A percentile compares a stretch with the other conserved stretches of the same genome.
These are phyloP conservation scores for Calonectria leucothoes DNA, from an alignment of 2,329 filamentous ascomycete species.

Conservation along the genomic window DNA sequence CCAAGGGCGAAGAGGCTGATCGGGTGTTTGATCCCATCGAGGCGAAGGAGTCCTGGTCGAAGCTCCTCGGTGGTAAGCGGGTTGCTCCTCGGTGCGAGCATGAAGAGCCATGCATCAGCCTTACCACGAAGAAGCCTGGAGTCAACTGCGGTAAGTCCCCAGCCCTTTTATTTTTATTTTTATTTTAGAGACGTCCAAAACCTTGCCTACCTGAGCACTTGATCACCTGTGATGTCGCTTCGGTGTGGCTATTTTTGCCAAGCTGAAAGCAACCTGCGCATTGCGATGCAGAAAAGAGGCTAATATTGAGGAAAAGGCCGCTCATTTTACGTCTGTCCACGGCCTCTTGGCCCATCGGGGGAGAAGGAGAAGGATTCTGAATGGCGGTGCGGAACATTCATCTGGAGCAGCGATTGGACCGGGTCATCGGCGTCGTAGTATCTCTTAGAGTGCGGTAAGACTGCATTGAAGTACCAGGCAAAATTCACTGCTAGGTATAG, in stretches of 20 bases:
- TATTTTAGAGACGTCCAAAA: background rate
- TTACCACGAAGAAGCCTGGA: slow-evolving; percentile 90
- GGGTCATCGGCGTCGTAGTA: slow-evolving; percentile 23
- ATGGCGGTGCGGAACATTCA: slow-evolving; percentile 91
- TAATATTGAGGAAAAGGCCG: slow-evolving; percentile 58
- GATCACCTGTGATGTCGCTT: background rate
- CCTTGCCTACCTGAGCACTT: background rate
- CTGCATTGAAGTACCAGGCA: too few species aligned
- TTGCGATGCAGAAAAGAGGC: slow-evolving; percentile 4
- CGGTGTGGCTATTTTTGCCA: background rate
- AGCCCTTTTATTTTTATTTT: too few species aligned
- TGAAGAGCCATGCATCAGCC: slow-evolving; percentile 83
- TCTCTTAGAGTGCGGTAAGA: too few species aligned
- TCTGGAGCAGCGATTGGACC: slow-evolving; percentile 73
- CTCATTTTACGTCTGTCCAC: slow-evolving; percentile 72
- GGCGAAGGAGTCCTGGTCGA: slow-evolving; percentile 86
- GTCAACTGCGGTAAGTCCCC: slow-evolving; percentile 75
- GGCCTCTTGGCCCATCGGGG: slow-evolving; percentile 86
- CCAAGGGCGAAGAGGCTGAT: slow-evolving; percentile 39
- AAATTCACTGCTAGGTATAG: too few species aligned
- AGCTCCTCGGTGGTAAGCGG: slow-evolving; percentile 81
- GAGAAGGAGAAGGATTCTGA: slow-evolving; percentile 85
- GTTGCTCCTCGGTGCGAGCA: slow-evolving; percentile 86
- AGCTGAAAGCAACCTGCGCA: background rate
- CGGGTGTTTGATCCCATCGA: slow-evolving; percentile 75